phyloP scores from a whole-genome alignment of 768 basidiomycete species.

The Agaricus sinodeliciosus region DNA sequence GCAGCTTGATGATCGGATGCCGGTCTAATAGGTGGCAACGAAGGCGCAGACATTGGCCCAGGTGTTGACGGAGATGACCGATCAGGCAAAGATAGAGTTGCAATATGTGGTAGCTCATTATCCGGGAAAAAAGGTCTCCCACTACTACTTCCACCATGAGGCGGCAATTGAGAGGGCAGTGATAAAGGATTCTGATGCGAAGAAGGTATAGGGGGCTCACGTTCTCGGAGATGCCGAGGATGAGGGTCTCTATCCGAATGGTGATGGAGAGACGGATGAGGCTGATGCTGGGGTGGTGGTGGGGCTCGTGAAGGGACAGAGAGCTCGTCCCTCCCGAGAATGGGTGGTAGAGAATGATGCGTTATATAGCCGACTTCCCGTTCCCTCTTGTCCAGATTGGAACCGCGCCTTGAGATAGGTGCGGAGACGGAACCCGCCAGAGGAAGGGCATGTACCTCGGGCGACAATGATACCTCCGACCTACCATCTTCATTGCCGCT shows the following conservation, averaged over 20 bases:
- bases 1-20: conserved; percentile 63
- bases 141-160: not conserved
- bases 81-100: conserved; percentile 51
- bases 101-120: conserved; percentile 66
- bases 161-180: not conserved
- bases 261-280: conserved; percentile 8
- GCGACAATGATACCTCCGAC: conserved; percentile 49
- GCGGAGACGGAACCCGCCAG: conserved; percentile 25
- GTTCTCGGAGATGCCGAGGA: conserved; percentile 4
- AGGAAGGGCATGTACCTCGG: conserved; percentile 30
- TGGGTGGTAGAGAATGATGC: conserved; percentile 28
- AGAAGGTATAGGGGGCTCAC: conserved; percentile 2
- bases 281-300: conserved; percentile 13
- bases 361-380: conserved; percentile 29
- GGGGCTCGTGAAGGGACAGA: conserved; percentile 23
- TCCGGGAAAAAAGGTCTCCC: conserved; percentile 42
- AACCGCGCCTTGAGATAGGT: conserved; percentile 39
- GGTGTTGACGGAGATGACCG: conserved; percentile 50
- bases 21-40: conserved; percentile 58
- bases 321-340: conserved; percentile 29
- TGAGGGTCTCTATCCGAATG: conserved; percentile 18
- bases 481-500: conserved; percentile 10
- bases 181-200: conserved; percentile 11
- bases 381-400: conserved; percentile 38
- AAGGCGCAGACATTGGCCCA: conserved; percentile 55